Percentiles rank a stretch among this genome's conserved stretches.
phyloP scores from a whole-genome alignment of 169 alveolate species.

The Cryptosporidium bovis region DNA sequence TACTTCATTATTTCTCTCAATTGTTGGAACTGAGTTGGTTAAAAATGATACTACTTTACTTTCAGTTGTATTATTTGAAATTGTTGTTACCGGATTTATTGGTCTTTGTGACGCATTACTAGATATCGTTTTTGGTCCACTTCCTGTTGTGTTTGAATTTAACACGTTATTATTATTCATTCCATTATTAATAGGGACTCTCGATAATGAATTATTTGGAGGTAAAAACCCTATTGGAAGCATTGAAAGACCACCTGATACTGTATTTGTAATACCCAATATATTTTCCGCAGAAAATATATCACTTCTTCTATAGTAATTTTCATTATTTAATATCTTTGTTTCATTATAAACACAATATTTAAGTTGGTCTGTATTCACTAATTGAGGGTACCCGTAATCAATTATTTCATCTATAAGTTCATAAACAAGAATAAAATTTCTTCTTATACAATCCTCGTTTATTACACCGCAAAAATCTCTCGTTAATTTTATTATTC shows the following conservation, averaged over 20 bases:
- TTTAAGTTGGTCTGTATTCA: slow-evolving; percentile 93
- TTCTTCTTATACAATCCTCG: slow-evolving; percentile 96
- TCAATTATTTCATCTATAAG: slow-evolving; percentile 95
- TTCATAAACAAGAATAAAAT: slow-evolving; percentile 96
- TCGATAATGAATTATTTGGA: slow-evolving; percentile 5
- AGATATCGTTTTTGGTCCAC: slow-evolving; percentile 80
- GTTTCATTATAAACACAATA: slow-evolving; percentile 80
- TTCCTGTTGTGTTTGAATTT: neutral
- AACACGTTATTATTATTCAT: slow-evolving; percentile 17
- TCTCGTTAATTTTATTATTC: slow-evolving; percentile 86
- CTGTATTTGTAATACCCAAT: slow-evolving; percentile 46
- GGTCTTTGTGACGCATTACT: slow-evolving; percentile 86
- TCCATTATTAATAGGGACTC: neutral
- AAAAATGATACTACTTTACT: slow-evolving; percentile 54
- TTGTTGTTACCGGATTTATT: slow-evolving; percentile 71
- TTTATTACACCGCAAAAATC: slow-evolving; percentile 97
- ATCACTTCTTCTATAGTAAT: slow-evolving; percentile 65
- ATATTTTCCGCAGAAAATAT: slow-evolving; percentile 7
- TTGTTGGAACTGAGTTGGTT: slow-evolving; percentile 24
- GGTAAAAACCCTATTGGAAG: slow-evolving; percentile 52
- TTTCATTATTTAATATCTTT: slow-evolving; percentile 41
- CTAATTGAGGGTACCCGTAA: slow-evolving; percentile 95
- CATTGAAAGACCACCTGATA: slow-evolving; percentile 54
- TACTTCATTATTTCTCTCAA: slow-evolving; percentile 89
- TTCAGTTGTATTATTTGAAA: slow-evolving; percentile 53